phyloP scores from a whole-genome alignment of 495 filamentous ascomycete species.

The Penicillium paradoxum region DNA sequence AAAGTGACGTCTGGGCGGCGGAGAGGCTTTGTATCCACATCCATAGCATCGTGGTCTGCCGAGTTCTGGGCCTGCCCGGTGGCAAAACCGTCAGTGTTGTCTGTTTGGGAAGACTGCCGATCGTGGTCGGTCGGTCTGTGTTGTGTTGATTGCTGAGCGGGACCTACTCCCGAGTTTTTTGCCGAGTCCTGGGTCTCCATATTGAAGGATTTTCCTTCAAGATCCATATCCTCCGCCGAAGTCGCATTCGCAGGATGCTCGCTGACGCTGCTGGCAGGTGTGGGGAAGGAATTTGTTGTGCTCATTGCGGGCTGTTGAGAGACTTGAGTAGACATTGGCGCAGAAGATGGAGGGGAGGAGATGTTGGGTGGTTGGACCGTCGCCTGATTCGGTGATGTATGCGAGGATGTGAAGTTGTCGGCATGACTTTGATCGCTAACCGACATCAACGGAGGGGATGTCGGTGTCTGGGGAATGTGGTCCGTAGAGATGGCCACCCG shows the following conservation, averaged over 20 bases:
- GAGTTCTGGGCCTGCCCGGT: constrained; percentile 7
- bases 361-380: constrained; percentile 36
- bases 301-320: constrained; percentile 43
- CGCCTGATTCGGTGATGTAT: constrained; percentile 44
- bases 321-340: constrained; percentile 43
- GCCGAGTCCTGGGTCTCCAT: constrained; percentile 19
- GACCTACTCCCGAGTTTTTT: constrained; percentile 11
- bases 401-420: constrained; percentile 42
- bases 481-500: constrained; percentile 30
- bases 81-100: constrained; percentile 25
- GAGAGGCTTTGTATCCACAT: constrained; percentile 30
- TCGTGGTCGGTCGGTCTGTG: constrained; percentile 39
- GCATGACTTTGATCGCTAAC: constrained; percentile 47
- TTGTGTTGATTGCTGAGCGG: constrained; percentile 22
- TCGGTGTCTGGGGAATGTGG: constrained; percentile 41
- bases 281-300: constrained; percentile 42
- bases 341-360: constrained; percentile 43
- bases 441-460: constrained; percentile 52
- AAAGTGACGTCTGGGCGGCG: constrained; percentile 19
- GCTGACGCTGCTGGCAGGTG: constrained; percentile 44
- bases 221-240: constrained; percentile 31
- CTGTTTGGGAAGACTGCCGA: constrained; percentile 18
- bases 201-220: constrained; percentile 27
- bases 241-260: constrained; percentile 29
- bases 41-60: constrained; percentile 34